Percentiles rank a stretch among this genome's conserved stretches.
These are phyloP conservation scores for Xerocomus minutiporus DNA, from an alignment of 1,284 basidiomycete genomes.

Conservation along the genomic window DNA sequence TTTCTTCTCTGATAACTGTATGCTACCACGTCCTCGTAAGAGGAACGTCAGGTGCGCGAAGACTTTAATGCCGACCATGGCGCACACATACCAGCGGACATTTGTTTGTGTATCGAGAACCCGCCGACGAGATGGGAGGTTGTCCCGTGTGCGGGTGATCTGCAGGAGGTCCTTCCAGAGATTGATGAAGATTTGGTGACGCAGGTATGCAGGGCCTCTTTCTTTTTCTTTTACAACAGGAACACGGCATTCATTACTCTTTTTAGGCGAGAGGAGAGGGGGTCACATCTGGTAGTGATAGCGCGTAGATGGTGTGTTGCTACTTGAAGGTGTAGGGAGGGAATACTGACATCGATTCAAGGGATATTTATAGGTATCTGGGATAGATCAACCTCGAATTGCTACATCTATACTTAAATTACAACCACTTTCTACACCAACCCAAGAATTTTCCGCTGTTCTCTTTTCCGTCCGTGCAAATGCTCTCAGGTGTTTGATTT, in stretches of 20 bases:
- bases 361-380: not conserved
- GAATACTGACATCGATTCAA: not conserved
- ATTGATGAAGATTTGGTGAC: constrained; percentile 55
- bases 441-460: not conserved
- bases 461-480: not conserved
- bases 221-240: not conserved
- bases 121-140: constrained; percentile 67
- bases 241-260: not conserved
- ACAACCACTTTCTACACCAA: not conserved
- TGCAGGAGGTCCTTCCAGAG: constrained; percentile 52
- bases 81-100: constrained; percentile 65
- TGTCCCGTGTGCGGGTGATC: constrained; percentile 49
- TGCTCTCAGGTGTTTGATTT: not conserved
- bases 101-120: constrained; percentile 70
- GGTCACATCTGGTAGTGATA: constrained; percentile 18
- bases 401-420: not conserved
- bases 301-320: constrained; percentile 11
- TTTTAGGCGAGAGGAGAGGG: constrained; percentile 20
- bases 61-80: constrained; percentile 71
- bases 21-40: constrained; percentile 33
- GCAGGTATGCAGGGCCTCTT: constrained; percentile 37
- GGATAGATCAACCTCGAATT: not conserved
- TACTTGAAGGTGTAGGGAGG: not conserved
- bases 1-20: not conserved
- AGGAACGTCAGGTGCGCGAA: constrained; percentile 59